Evolutionary conservation across 2,329 filamentous ascomycete species (phyloP), one percentile per base, ranked within the genome.

Genomic region (Chrysoporthe cubensis): DNA sequence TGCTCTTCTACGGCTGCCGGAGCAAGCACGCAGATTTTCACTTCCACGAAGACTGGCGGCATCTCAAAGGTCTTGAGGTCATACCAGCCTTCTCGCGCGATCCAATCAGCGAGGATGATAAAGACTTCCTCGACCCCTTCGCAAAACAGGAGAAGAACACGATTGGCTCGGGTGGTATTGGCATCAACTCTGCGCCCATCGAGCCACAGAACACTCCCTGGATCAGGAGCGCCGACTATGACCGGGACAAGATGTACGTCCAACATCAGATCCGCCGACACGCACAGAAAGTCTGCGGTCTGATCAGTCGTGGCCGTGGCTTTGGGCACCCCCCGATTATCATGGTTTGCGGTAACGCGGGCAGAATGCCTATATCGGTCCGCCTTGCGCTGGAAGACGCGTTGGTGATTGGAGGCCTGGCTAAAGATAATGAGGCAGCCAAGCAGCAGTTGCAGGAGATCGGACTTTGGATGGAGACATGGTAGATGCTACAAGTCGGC

Each of bases 1-100:
- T 92, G 0, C 82, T 99, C 1, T 90, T 98, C 78, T 98, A 93
- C 72, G 96, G 96, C 13, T 93, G 92, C 71, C 89, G 96, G 43
- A 96, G 92, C 73, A 80, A 83, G 13, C 74, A 81, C 0, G 87
- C 90, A 0, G 96, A 99, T 76, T 97, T 88, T 79, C 94, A 94
- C 80, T 99, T 96, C 76, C 78, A 83, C 5, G 78, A 89, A 0
- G 94, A 98, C 70, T 97, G 94, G 94, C 74, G 80, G 1, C 60
- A 66, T 5, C 57, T 73, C 21, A 52, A 70, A 59, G 58, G 72
- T 1, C 59, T 84, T 6, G 62, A 73, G 0, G 74, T 84, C 8
- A 74, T 79, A 56, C 76, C 83, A 1, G 84, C 83, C 34, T 86
- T 87, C 71, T 84, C 85, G 2, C 78, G 84, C 18, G 81, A 85